A percentile compares a stretch with the other conserved stretches of the same genome.
Evolutionary conservation across 2,329 filamentous ascomycete species (phyloP).

Genomic region (Plectosphaerella sp.): DNA sequence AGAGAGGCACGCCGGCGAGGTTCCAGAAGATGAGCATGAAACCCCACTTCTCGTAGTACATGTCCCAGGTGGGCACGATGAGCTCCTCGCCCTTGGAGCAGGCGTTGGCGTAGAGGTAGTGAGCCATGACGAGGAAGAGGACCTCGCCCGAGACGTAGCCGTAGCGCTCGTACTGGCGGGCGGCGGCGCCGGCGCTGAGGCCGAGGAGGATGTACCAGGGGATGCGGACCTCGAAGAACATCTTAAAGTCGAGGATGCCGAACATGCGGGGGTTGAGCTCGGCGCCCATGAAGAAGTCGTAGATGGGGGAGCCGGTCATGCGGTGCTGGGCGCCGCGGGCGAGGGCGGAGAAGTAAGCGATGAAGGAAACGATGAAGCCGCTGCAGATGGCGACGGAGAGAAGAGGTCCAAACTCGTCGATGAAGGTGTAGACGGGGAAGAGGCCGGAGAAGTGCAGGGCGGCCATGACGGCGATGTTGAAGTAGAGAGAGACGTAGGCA

Average conservation of each 20-base stretch:
- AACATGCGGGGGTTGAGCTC: constrained; percentile 87
- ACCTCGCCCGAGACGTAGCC: constrained; percentile 87
- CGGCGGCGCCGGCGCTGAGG: constrained; percentile 69
- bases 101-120: constrained; percentile 88
- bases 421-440: constrained; percentile 85
- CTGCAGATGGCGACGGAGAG: constrained; percentile 91
- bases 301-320: constrained; percentile 82
- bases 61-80: constrained; percentile 79
- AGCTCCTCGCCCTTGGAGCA: constrained; percentile 90
- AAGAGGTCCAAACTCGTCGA: constrained; percentile 92
- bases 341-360: constrained; percentile 83
- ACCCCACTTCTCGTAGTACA: constrained; percentile 96
- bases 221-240: constrained; percentile 92
- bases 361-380: constrained; percentile 75
- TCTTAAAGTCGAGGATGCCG: constrained; percentile 86
- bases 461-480: constrained; percentile 69
- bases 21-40: constrained; percentile 99
- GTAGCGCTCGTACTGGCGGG: constrained; percentile 78
- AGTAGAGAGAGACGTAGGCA: constrained; percentile 80
- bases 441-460: constrained; percentile 74
- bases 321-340: constrained; percentile 79
- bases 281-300: constrained; percentile 92
- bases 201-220: constrained; percentile 90
- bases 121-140: constrained; percentile 78
- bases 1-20: constrained; percentile 82